These are phyloP conservation scores for Phragmites australis DNA, from an alignment of 176 grass and related monocot genomes.

Conservation along the genomic window DNA sequence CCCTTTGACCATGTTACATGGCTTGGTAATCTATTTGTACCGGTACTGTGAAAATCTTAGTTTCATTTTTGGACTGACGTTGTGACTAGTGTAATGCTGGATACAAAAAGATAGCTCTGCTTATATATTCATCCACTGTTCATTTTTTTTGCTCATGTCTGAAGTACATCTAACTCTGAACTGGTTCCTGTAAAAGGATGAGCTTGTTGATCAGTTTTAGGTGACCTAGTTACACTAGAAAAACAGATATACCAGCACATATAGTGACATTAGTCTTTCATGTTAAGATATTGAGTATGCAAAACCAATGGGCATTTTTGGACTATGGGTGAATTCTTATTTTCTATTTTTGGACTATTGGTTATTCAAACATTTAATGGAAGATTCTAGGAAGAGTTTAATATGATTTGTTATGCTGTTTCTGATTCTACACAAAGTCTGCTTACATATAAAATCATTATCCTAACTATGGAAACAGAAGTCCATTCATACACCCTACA, in stretches of 20 bases:
- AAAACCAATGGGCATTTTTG: neutral
- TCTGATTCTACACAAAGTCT: neutral
- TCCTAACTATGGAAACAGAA: slow-evolving; percentile 6
- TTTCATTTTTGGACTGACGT: neutral
- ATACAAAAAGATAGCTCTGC: neutral
- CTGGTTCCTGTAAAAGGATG: slow-evolving; percentile 10
- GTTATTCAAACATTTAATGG: slow-evolving; percentile 16
- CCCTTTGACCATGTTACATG: neutral
- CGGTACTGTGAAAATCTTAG: slow-evolving; percentile 13
- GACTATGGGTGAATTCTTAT: neutral
- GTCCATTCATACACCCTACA: slow-evolving; percentile 5
- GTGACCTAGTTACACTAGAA: neutral
- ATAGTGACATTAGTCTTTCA: neutral
- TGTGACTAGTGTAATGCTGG: slow-evolving; percentile 5
- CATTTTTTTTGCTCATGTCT: slow-evolving; percentile 4
- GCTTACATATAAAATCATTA: neutral
- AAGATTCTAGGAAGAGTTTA: neutral
- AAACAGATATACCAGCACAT: neutral
- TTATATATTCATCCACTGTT: slow-evolving; percentile 4
- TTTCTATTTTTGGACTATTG: neutral
- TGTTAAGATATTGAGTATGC: slow-evolving; percentile 12
- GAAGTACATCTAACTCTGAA: slow-evolving; percentile 15
- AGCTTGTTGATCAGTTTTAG: neutral
- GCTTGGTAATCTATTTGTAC: slow-evolving; percentile 25
- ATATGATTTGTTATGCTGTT: neutral